A percentile compares a stretch with the other conserved stretches of the same genome.
phyloP scores from a whole-genome alignment of 2,329 filamentous ascomycete genomes.

The Apiospora kogelbergensis region DNA sequence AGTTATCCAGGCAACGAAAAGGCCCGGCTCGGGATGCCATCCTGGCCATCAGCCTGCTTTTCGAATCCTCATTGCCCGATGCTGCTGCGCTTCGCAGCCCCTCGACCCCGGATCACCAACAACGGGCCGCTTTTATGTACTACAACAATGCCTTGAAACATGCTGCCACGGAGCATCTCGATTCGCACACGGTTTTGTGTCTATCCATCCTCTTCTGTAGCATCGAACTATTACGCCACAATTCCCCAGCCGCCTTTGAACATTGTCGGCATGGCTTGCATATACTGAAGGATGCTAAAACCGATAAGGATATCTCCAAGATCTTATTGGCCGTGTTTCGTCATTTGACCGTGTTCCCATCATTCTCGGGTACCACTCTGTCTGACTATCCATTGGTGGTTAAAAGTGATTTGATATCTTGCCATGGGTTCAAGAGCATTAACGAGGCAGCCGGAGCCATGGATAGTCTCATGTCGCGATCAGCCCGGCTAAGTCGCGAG shows the following conservation, averaged over 20 bases:
- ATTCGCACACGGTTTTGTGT: conserved; percentile 10
- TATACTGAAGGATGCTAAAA: conserved; percentile 20
- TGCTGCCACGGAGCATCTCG: conserved; percentile 13
- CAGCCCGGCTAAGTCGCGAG: not conserved
- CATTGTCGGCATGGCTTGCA: conserved; percentile 30
- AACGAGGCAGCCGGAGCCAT: not conserved
- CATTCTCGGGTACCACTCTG: not conserved
- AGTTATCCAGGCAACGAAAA: conserved; percentile 14
- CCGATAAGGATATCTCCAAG: not conserved
- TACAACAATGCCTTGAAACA: conserved; percentile 19
- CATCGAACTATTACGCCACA: conserved; percentile 53
- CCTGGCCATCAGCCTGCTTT: conserved; percentile 20
- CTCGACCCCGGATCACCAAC: not conserved
- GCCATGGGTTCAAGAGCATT: not conserved
- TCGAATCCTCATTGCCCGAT: conserved; percentile 10
- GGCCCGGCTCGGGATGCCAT: conserved; percentile 17
- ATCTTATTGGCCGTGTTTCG: not conserved
- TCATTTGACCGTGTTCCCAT: not conserved
- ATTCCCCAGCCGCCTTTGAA: conserved; percentile 42
- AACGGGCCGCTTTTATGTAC: conserved; percentile 6
- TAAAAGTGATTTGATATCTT: not conserved
- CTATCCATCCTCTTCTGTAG: conserved; percentile 47
- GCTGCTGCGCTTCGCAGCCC: not conserved
- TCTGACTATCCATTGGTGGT: not conserved
- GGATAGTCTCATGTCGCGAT: not conserved